Evolutionary conservation across 306 rosid genomes (phyloP).

Genomic region (Cyclanthera cordifolia): DNA sequence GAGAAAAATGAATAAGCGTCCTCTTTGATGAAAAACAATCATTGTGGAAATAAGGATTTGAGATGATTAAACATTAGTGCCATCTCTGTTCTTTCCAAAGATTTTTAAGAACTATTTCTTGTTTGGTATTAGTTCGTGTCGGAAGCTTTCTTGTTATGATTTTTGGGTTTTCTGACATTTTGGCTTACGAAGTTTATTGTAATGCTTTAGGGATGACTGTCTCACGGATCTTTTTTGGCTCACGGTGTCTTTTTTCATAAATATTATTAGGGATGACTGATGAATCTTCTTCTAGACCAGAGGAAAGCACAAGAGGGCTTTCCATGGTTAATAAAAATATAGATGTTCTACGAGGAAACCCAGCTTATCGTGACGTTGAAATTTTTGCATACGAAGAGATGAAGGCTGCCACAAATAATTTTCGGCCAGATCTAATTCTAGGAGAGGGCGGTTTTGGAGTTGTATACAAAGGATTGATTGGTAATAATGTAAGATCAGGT

Average conservation of each 20-base stretch:
- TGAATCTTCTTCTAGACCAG: slow-evolving; percentile 21
- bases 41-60: background rate
- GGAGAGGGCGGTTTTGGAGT: slow-evolving; percentile 99
- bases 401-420: slow-evolving; percentile 61
- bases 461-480: slow-evolving; percentile 80
- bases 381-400: slow-evolving; percentile 62
- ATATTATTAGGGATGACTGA: slow-evolving; percentile 23
- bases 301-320: slow-evolving; percentile 13
- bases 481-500: slow-evolving; percentile 54
- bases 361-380: slow-evolving; percentile 54
- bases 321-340: slow-evolving; percentile 42
- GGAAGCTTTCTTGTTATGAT: background rate
- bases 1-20: background rate
- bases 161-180: background rate
- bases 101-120: background rate
- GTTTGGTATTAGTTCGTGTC: background rate
- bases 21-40: background rate
- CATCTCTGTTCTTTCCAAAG: background rate
- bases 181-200: slow-evolving; percentile 4
- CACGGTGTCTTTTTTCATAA: background rate
- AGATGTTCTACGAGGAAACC: slow-evolving; percentile 57
- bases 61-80: background rate
- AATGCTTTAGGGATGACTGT: background rate
- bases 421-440: slow-evolving; percentile 70
- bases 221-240: background rate